phyloP scores from a whole-genome alignment of 257 asterid genomes.

The Avicennia marina region DNA sequence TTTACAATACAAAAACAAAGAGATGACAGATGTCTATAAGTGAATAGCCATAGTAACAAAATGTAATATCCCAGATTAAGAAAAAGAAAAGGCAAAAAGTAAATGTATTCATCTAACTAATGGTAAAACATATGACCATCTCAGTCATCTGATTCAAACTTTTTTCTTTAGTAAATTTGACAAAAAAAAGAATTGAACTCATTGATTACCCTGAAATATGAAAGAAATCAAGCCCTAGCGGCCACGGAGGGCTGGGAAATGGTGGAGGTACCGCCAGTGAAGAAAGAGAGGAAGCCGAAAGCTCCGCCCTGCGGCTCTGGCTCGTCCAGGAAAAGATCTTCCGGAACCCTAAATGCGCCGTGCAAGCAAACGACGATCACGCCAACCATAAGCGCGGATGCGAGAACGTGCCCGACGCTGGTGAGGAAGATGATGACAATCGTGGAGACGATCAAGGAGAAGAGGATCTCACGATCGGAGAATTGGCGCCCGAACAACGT shows the following conservation, averaged over 20 bases:
- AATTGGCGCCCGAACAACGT: background rate
- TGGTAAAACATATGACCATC: no score
- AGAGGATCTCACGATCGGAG: background rate
- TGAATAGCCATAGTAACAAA: no score
- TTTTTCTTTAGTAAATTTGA: no score
- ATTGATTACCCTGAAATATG: background rate
- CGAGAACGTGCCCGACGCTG: background rate
- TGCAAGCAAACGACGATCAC: background rate
- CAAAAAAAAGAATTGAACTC: background rate
- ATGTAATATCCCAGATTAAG: no score
- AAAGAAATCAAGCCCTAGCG: conserved; percentile 35
- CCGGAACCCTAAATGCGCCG: conserved; percentile 5
- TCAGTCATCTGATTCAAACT: no score
- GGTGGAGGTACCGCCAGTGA: conserved; percentile 30
- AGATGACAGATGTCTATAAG: no score
- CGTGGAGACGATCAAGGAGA: background rate
- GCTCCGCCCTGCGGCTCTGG: conserved; percentile 38
- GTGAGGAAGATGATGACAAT: conserved; percentile 1
- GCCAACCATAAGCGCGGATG: background rate
- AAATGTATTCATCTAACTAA: no score
- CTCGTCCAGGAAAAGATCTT: conserved; percentile 63
- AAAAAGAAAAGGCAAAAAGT: no score
- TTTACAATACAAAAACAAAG: no score
- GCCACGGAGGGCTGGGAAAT: conserved; percentile 19
- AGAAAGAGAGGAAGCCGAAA: conserved; percentile 53